These are phyloP conservation scores for Solanum gandarillasii DNA, from an alignment of 257 asterid genomes.

Conservation along the genomic window DNA sequence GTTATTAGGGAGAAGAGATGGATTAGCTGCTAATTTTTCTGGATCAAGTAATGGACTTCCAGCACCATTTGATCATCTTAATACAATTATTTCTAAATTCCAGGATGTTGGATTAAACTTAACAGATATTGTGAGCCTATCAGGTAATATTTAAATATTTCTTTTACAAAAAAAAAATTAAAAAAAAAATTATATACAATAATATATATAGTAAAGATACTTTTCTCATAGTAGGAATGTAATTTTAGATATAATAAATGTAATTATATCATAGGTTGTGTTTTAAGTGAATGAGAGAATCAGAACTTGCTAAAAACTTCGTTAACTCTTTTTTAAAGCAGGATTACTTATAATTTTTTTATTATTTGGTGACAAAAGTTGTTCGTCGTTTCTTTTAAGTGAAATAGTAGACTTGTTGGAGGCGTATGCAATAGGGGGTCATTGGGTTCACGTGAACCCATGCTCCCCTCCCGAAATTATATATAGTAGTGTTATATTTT, in stretches of 20 bases:
- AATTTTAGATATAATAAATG: too few species aligned
- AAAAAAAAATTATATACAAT: background rate
- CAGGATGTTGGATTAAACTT: constrained; percentile 41
- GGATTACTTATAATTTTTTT: background rate
- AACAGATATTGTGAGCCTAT: constrained; percentile 60
- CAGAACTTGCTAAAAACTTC: background rate
- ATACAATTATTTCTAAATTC: constrained; percentile 37
- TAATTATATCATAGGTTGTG: too few species aligned
- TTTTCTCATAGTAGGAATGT: background rate
- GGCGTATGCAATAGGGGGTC: too few species aligned
- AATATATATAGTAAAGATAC: too few species aligned
- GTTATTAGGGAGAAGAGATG: constrained; percentile 76
- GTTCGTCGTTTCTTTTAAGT: background rate
- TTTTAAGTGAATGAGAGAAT: too few species aligned
- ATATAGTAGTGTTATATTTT: too few species aligned
- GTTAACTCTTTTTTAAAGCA: background rate
- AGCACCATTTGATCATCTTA: constrained; percentile 49
- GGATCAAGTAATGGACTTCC: constrained; percentile 56
- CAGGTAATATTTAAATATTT: constrained; percentile 26
- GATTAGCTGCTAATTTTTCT: constrained; percentile 45
- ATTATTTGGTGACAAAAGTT: background rate
- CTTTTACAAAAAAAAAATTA: too few species aligned
- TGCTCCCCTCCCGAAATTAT: too few species aligned
- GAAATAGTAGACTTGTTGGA: background rate
- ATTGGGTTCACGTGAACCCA: too few species aligned